phyloP scores from a whole-genome alignment of 2,329 filamentous ascomycete genomes.

The Colletotrichum sansevieriae region DNA sequence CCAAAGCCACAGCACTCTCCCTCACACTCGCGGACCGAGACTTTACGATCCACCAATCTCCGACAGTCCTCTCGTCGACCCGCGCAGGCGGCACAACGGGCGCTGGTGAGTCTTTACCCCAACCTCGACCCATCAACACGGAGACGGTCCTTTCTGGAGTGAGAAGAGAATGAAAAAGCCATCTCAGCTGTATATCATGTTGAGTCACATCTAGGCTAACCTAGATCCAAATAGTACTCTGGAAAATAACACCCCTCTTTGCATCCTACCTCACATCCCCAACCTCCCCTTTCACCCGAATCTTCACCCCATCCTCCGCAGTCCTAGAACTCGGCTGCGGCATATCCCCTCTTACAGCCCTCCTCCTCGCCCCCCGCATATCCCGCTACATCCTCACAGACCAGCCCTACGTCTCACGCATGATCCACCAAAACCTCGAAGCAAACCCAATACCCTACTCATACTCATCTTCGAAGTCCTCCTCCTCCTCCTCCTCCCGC shows the following conservation, averaged over 20 bases:
- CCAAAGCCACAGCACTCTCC: slow-evolving; percentile 73
- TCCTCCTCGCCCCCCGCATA: slow-evolving; percentile 74
- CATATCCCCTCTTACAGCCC: slow-evolving; percentile 82
- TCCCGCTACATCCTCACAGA: slow-evolving; percentile 84
- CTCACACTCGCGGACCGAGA: slow-evolving; percentile 78
- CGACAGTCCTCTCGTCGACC: slow-evolving; percentile 81
- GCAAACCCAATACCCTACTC: slow-evolving; percentile 62
- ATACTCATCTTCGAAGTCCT: slow-evolving; percentile 14
- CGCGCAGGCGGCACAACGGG: slow-evolving; percentile 72
- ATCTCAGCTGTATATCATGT: slow-evolving; percentile 9
- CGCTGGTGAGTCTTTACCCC: slow-evolving; percentile 55
- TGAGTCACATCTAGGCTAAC: slow-evolving; percentile 24
- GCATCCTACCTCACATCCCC: slow-evolving; percentile 81
- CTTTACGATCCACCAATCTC: slow-evolving; percentile 85
- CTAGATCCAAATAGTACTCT: slow-evolving; percentile 72
- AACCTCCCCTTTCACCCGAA: slow-evolving; percentile 69
- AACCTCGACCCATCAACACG: no score
- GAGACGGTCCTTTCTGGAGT: no score
- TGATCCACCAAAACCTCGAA: slow-evolving; percentile 81
- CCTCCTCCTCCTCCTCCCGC: slow-evolving; percentile 5
- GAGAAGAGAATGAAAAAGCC: background rate
- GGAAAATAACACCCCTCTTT: slow-evolving; percentile 89
- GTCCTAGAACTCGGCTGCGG: slow-evolving; percentile 91
- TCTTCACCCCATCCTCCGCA: slow-evolving; percentile 67
- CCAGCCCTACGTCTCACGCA: slow-evolving; percentile 84